Evolutionary conservation across 148 eudicot genomes (phyloP).

Genomic region (Rhododendron mucronatum): DNA sequence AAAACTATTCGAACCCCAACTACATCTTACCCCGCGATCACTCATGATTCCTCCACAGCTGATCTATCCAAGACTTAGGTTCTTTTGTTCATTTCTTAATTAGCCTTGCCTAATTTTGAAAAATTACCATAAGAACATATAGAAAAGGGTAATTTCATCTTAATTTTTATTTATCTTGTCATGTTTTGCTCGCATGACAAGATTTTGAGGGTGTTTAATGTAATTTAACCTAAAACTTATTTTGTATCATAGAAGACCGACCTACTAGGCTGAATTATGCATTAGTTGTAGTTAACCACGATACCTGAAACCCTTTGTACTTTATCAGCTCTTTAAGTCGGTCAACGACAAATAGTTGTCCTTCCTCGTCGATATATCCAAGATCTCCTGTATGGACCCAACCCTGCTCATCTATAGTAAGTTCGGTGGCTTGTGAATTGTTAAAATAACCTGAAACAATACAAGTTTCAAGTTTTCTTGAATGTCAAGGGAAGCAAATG

Average conservation of each 20-base stretch:
- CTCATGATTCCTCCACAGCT: not conserved
- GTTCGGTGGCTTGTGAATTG: constrained; percentile 60
- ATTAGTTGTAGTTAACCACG: not conserved
- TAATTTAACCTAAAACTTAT: not conserved
- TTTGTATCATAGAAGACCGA: not conserved
- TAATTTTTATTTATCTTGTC: not conserved
- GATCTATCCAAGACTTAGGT: no score
- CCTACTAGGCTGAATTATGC: not conserved
- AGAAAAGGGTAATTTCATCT: not conserved
- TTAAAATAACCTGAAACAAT: constrained; percentile 53
- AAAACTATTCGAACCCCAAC: no score
- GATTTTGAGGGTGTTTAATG: not conserved
- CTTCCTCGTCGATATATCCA: constrained; percentile 75
- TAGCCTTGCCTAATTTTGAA: no score
- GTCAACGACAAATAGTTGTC: constrained; percentile 73
- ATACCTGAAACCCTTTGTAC: constrained; percentile 81
- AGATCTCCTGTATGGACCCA: constrained; percentile 91
- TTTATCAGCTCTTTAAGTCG: constrained; percentile 82
- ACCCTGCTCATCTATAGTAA: constrained; percentile 59
- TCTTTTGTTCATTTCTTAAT: no score
- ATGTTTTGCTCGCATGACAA: no score
- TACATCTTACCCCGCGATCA: not conserved
- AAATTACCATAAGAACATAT: not conserved
- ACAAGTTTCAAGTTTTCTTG: not conserved
- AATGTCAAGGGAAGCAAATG: not conserved